These are phyloP conservation scores for Hypomontagnella monticulosa DNA, from an alignment of 495 filamentous ascomycete species.

Conservation along the genomic window DNA sequence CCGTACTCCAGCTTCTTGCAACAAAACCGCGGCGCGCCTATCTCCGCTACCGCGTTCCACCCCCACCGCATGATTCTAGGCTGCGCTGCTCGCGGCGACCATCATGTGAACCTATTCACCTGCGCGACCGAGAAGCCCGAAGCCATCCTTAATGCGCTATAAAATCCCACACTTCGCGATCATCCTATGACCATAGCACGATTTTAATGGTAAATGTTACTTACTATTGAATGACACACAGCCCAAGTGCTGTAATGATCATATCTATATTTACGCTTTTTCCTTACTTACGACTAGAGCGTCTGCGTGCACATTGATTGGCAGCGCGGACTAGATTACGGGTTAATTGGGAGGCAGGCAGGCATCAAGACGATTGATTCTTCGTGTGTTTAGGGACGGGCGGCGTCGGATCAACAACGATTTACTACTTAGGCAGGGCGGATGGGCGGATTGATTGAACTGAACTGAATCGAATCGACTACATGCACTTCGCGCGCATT, in stretches of 20 bases:
- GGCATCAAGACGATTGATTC: too few relatives aligned
- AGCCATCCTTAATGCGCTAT: slow-evolving; percentile 34
- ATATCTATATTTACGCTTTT: neutral
- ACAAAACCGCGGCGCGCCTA: slow-evolving; percentile 77
- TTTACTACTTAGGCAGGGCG: too few relatives aligned
- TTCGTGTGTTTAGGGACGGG: too few relatives aligned
- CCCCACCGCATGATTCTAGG: slow-evolving; percentile 94
- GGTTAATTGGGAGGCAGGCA: neutral
- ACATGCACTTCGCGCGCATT: neutral
- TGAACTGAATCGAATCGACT: neutral
- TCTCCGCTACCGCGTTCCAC: slow-evolving; percentile 92
- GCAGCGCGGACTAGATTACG: too few relatives aligned
- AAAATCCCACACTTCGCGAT: slow-evolving; percentile 1
- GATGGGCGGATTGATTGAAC: too few relatives aligned
- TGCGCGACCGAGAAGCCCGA: slow-evolving; percentile 59
- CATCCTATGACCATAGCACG: neutral
- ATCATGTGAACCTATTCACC: slow-evolving; percentile 76
- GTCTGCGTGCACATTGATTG: neutral
- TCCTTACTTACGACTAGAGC: slow-evolving; percentile 6
- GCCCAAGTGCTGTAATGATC: slow-evolving; percentile 6
- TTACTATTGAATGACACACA: neutral
- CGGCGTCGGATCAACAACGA: too few relatives aligned
- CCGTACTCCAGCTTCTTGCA: slow-evolving; percentile 90
- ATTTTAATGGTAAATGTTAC: neutral
- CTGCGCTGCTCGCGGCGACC: slow-evolving; percentile 76